phyloP scores from a whole-genome alignment of 140 eudicot genomes.

The Stevia rebaudiana region DNA sequence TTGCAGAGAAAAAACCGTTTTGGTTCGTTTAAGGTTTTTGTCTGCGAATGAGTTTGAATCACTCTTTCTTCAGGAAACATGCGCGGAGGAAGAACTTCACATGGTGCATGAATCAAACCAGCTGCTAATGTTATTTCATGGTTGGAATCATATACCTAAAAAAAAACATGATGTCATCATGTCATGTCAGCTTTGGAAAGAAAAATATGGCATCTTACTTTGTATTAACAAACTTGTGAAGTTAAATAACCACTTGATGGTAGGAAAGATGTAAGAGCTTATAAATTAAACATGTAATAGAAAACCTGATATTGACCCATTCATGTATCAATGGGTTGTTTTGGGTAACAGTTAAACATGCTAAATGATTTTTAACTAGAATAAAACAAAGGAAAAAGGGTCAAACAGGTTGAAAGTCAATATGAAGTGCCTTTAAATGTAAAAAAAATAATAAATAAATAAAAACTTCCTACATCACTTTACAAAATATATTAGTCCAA shows the following conservation, averaged over 20 bases:
- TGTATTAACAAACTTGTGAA: neutral
- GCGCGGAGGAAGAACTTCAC: conserved; percentile 67
- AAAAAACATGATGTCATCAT: neutral
- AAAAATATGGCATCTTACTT: neutral
- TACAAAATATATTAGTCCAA: neutral
- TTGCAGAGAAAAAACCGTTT: conserved; percentile 57
- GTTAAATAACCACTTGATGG: neutral
- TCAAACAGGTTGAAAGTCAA: neutral
- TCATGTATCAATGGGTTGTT: neutral
- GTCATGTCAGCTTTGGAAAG: neutral
- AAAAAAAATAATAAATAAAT: neutral
- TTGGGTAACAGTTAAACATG: neutral
- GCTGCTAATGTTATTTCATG: conserved; percentile 42
- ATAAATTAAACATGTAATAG: neutral
- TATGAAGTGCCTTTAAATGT: neutral
- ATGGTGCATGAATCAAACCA: conserved; percentile 58
- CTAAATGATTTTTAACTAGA: neutral
- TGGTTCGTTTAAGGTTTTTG: conserved; percentile 20
- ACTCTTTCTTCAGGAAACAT: conserved; percentile 46
- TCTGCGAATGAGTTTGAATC: conserved; percentile 27
- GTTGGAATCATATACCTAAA: conserved; percentile 69
- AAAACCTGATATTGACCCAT: neutral
- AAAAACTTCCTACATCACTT: neutral
- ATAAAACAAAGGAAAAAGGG: neutral
- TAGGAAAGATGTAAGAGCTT: neutral